Percentiles rank a stretch among this genome's conserved stretches.
Conservation (phyloP, 768 basidiomycete species). For the Trichaptum fuscoviolaceum region DNA sequence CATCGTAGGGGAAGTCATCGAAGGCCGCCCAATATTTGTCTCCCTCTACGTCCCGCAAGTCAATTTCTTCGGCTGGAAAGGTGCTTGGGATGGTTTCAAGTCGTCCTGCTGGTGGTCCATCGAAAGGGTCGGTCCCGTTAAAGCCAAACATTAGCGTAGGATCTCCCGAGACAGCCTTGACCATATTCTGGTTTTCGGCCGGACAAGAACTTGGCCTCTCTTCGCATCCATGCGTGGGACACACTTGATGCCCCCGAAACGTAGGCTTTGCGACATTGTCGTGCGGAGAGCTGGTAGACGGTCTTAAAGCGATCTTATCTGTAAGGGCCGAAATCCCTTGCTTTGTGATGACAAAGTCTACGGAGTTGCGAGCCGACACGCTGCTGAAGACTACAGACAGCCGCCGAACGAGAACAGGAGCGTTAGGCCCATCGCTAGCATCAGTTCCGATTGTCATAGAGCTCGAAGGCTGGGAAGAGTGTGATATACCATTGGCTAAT, state of each 20-base stretch:
- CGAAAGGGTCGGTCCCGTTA: neutral
- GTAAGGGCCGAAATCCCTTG: constrained; percentile 41
- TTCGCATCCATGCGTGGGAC: neutral
- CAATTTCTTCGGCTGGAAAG: neutral
- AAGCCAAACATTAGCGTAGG: neutral
- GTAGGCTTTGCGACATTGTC: neutral
- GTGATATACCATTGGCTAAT: constrained; percentile 9
- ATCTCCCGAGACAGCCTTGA: neutral
- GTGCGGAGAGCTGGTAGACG: neutral
- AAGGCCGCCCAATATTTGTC: neutral
- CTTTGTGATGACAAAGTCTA: constrained; percentile 72
- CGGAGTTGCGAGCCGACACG: constrained; percentile 45
- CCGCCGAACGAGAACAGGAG: constrained; percentile 56
- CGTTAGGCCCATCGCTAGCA: constrained; percentile 16
- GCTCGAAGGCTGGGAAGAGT: neutral
- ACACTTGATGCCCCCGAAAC: neutral
- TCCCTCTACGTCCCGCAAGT: neutral
- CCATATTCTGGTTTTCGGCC: neutral
- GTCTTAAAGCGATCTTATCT: neutral
- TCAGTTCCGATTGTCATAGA: neutral
- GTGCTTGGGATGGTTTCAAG: neutral
- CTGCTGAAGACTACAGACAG: constrained; percentile 77
- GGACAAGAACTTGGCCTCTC: neutral
- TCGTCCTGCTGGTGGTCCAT: neutral
- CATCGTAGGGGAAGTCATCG: neutral